Evolutionary conservation across 2,329 filamentous ascomycete genomes (phyloP).

Genomic region (Pseudogymnoascus sp.): DNA sequence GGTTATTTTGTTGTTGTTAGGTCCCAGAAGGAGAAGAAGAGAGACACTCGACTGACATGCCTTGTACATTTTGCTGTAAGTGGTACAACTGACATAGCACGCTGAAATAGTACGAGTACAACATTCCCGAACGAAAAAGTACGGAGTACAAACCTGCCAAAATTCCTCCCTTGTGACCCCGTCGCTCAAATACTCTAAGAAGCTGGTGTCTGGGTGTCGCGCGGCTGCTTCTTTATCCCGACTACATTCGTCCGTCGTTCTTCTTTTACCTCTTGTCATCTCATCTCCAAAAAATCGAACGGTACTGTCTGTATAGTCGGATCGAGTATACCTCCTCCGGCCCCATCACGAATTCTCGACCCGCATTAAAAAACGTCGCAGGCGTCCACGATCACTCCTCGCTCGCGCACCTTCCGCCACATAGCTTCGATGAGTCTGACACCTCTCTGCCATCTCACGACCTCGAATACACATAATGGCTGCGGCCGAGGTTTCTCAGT

Average conservation of each 20-base stretch:
- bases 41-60: background rate
- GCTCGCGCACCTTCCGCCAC: slow-evolving; percentile 10
- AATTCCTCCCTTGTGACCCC: slow-evolving; percentile 3
- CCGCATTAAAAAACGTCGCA: background rate
- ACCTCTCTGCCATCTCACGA: slow-evolving; percentile 23
- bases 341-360: background rate
- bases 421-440: slow-evolving; percentile 29
- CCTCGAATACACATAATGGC: slow-evolving; percentile 35
- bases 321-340: slow-evolving; percentile 1
- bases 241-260: background rate
- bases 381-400: slow-evolving; percentile 3
- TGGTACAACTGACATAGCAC: background rate
- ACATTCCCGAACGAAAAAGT: slow-evolving; percentile 3
- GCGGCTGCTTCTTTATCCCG: slow-evolving; percentile 2
- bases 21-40: slow-evolving; percentile 2
- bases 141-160: background rate
- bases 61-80: background rate
- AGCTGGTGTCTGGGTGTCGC: background rate
- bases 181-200: slow-evolving; percentile 3
- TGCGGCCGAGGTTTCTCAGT: slow-evolving; percentile 34
- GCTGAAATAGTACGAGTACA: background rate
- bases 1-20: background rate
- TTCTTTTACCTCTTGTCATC: background rate
- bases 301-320: background rate
- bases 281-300: background rate